Base-by-base conservation (phyloP, 192 early-diverging fungal genomes). In the Mortierella claussenii region DNA sequence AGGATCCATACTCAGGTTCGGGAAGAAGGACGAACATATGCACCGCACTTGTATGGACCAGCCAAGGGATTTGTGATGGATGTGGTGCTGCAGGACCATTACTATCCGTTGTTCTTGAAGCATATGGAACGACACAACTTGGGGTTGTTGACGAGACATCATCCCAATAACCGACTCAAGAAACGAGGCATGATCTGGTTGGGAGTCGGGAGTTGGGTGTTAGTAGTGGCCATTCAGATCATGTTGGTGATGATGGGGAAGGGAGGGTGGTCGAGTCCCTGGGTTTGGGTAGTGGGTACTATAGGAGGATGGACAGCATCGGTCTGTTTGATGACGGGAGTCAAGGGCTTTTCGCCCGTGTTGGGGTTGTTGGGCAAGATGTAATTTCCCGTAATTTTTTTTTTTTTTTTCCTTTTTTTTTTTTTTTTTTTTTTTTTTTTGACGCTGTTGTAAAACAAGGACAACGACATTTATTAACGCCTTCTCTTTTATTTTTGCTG, bases 61-160 rank as follows among this genome's bases (percentile, higher is more conserved):
- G 73, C 73, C 23, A 76, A 76, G 34, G 73, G 73, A 23, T 76
- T 76, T 66, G 73, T 76, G 27, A 40, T 51, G 59, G 73, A 76
- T 43, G 64, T 76, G 4, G 73, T 76, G 1, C 59, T 76, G 27
- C 45, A 50, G 42, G 73, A 76, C 15, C 64, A 76, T 17, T 76
- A 67, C 31, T 76, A 76, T 32, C 73, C 73, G 0, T 7, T 76
- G 53, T 76, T 76, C 31, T 36, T 76, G 17, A 61, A 76, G 26
- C 54, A 76, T 26, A 61, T 76, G 2, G 64, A 67, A 9, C 57
- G 43, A 5, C 65, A 76, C 21, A 76, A 74, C 23, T 17, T 74
- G 31, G 69, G 69, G 15, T 31, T 74, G 11, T 51, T 65, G 30
- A 65, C 47, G 12, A 40, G 32, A 17, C 23, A 58, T 34, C 69